Evolutionary conservation across 2,329 filamentous ascomycete genomes (phyloP), one percentile per base, ranked within the genome.

Genomic region (Delphinella strobiligena): DNA sequence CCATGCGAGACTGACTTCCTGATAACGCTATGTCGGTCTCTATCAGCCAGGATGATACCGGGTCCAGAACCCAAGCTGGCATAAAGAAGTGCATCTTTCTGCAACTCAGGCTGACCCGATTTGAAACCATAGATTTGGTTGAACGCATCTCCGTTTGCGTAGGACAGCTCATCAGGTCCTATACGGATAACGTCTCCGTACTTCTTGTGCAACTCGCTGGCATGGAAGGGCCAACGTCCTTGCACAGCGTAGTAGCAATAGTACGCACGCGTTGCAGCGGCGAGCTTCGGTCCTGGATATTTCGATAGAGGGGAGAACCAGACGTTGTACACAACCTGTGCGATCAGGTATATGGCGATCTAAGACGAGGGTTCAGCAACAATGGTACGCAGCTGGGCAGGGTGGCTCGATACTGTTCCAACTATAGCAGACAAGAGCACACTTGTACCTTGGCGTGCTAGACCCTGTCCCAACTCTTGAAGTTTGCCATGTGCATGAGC

Each of bases 121-220:
- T 53, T 51, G 46, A 57, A 57, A 7, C 62, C 63, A 45, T 65
- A 66, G 29, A 67, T 62, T 19, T 66, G 63, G 34, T 56, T 54
- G 56, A 59, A 66, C 1, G 62, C 61, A 1, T 66, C 61, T n/a
- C 50, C 59, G 3, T 59, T 56, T 38, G 55, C 65, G 49, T 65
- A 64, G 1, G 63, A 64, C 1, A 67, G 22, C 42, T 68, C 61
- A 18, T 55, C 56, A 0, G 64, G 65, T 0, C 54, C 51, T 3
- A 66, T 43, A 5, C 64, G 56, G 1, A 68, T 61, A 2, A 59
- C 61, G 1, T 63, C 56, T 16, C 66, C 65, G 41, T 64, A 65
- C 36, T 55, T 51, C 10, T 58, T 48, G 37, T 68, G 64, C 2
- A 61, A 49, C 2, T 51, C 31, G 16, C 18, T n/a, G 3, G 14